Evolutionary conservation across 495 filamentous ascomycete species (phyloP).

Genomic region (Neurospora tetrasperma): DNA sequence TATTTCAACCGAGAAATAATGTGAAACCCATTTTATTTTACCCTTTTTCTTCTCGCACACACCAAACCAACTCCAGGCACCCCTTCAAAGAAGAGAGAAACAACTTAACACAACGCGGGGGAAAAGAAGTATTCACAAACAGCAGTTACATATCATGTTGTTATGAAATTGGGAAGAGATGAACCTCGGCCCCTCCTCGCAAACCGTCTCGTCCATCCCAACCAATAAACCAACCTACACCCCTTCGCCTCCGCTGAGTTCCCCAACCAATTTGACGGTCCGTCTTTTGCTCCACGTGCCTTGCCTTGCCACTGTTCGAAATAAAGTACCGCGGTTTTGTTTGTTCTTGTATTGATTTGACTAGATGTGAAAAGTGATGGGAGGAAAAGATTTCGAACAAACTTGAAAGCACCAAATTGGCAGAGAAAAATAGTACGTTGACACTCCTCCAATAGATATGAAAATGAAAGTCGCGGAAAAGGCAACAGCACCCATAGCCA

Average conservation of each 20-base stretch:
- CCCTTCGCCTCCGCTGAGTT: neutral
- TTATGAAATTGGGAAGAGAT: neutral
- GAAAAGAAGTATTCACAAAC: neutral
- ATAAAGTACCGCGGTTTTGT: neutral
- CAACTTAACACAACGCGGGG: neutral
- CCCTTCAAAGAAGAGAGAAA: neutral
- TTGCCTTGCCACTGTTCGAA: neutral
- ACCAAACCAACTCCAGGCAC: neutral
- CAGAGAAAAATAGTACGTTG: constrained; percentile 1
- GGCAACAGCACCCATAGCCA: neutral
- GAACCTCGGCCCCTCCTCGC: neutral
- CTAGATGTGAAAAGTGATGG: neutral
- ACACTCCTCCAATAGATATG: constrained; percentile 1
- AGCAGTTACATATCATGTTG: neutral
- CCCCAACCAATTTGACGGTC: neutral
- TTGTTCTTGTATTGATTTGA: neutral
- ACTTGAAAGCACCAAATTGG: neutral
- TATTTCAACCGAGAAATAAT: neutral
- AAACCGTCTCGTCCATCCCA: neutral
- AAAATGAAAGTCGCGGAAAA: neutral
- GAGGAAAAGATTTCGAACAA: neutral
- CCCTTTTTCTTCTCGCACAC: neutral
- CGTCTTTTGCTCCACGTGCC: neutral
- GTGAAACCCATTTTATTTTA: neutral
- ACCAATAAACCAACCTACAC: neutral